Conservation (phyloP, 2,329 filamentous ascomycete species). For the Cercospora brassicicola region DNA sequence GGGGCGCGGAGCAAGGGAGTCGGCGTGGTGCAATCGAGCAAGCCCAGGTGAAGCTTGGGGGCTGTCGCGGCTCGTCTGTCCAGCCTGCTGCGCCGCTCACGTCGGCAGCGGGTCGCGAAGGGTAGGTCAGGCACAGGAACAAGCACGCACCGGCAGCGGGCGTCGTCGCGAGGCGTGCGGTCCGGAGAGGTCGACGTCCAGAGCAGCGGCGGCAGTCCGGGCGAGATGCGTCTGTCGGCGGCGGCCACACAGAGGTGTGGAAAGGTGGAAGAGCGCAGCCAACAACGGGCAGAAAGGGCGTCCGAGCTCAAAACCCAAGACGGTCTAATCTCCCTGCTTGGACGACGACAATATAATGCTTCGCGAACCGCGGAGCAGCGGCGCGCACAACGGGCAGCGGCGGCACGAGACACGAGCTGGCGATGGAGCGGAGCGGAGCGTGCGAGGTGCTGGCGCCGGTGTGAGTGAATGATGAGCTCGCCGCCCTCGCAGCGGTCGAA, state of each 20-base stretch:
- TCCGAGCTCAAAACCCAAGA: slow-evolving; percentile 9
- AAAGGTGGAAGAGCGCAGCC: slow-evolving; percentile 8
- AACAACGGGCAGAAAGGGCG: slow-evolving; percentile 2
- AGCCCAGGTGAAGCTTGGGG: slow-evolving; percentile 15
- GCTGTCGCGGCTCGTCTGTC: slow-evolving; percentile 13
- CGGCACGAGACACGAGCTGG: not conserved
- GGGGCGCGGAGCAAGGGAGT: slow-evolving; percentile 12
- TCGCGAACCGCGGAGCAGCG: not conserved
- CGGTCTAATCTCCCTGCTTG: slow-evolving; percentile 9
- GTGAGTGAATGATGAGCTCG: not conserved
- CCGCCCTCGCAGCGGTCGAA: not conserved
- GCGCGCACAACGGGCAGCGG: not conserved
- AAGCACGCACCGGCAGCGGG: slow-evolving; percentile 4
- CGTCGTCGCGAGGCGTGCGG: slow-evolving; percentile 15
- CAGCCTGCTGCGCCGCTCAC: slow-evolving; percentile 21
- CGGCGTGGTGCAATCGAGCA: slow-evolving; percentile 15
- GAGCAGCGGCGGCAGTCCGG: slow-evolving; percentile 3
- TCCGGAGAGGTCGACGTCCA: slow-evolving; percentile 5
- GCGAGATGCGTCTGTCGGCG: slow-evolving; percentile 1
- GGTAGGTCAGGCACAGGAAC: slow-evolving; percentile 12
- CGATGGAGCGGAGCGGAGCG: not conserved
- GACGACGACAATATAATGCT: slow-evolving; percentile 1
- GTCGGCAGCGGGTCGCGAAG: slow-evolving; percentile 1
- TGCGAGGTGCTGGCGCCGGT: not conserved
- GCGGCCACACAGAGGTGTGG: slow-evolving; percentile 2